A percentile compares a stretch with the other conserved stretches of the same genome.
phyloP scores from a whole-genome alignment of 2,329 filamentous ascomycete species.

The Elsinoe arachidis region DNA sequence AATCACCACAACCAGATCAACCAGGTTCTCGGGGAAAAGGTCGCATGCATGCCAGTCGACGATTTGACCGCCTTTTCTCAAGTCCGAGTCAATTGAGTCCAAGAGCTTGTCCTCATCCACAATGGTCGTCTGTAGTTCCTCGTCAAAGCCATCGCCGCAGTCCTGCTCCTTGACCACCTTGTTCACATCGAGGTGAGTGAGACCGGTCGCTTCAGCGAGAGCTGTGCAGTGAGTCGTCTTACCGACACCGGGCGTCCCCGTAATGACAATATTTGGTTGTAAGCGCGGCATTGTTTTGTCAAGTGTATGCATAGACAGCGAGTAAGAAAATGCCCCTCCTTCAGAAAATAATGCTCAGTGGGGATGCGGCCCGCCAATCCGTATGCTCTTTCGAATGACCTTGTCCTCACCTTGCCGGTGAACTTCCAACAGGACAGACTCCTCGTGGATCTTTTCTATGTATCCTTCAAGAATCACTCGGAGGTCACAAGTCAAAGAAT shows the following conservation, averaged over 20 bases:
- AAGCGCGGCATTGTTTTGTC: conserved; percentile 30
- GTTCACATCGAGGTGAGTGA: conserved; percentile 82
- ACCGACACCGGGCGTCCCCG: conserved; percentile 89
- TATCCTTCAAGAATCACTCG: too few species aligned
- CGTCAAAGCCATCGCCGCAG: conserved; percentile 79
- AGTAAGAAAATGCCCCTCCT: background rate
- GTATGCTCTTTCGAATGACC: background rate
- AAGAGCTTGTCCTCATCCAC: conserved; percentile 96
- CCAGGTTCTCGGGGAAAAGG: conserved; percentile 84
- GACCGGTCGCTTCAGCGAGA: conserved; percentile 63
- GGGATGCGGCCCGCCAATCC: background rate
- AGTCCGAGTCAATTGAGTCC: conserved; percentile 78
- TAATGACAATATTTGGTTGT: conserved; percentile 83
- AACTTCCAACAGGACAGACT: too few species aligned
- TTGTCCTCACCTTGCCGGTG: too few species aligned
- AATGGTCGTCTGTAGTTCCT: conserved; percentile 78
- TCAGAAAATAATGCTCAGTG: background rate
- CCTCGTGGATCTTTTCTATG: too few species aligned
- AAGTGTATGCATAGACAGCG: background rate
- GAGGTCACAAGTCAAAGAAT: too few species aligned
- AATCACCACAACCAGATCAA: conserved; percentile 89
- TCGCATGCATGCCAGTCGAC: conserved; percentile 99
- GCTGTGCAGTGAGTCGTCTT: conserved; percentile 89
- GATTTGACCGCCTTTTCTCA: conserved; percentile 70
- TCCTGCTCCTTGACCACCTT: conserved; percentile 80